A percentile compares a stretch with the other conserved stretches of the same genome.
These are phyloP conservation scores for Geotrichum restrictum DNA, from an alignment of 1,139 yeast species.

Conservation along the genomic window DNA sequence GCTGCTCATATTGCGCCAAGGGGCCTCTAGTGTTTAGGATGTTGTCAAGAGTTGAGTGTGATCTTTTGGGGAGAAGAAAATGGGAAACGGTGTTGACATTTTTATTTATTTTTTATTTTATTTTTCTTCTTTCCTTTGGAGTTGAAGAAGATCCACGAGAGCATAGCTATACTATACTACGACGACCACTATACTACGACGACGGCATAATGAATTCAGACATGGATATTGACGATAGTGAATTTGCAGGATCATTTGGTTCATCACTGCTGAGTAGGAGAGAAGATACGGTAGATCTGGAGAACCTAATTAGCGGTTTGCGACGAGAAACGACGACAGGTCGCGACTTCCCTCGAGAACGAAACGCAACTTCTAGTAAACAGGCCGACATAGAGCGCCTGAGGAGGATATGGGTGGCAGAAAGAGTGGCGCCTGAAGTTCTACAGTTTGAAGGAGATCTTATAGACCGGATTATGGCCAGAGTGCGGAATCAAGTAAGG, in stretches of 20 bases:
- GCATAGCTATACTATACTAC: no score
- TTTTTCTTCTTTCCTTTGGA: no score
- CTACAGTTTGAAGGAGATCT: conserved; percentile 64
- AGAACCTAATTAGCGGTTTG: conserved; percentile 10
- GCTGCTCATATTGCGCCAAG: conserved; percentile 24
- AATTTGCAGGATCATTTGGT: not conserved
- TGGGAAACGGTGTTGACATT: not conserved
- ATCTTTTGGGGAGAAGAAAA: not conserved
- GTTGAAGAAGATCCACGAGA: no score
- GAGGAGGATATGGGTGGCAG: conserved; percentile 73
- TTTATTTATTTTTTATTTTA: not conserved
- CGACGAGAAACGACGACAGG: conserved; percentile 5
- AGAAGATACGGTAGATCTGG: conserved; percentile 9
- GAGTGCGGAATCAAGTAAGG: conserved; percentile 54
- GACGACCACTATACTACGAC: no score
- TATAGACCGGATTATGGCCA: conserved; percentile 52
- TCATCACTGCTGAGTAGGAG: not conserved
- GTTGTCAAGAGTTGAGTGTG: not conserved
- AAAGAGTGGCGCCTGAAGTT: conserved; percentile 79
- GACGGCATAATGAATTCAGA: conserved; percentile 6
- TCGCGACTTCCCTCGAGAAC: not conserved
- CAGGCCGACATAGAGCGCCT: conserved; percentile 38
- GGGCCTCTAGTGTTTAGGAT: not conserved
- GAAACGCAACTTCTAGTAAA: not conserved
- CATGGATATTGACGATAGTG: conserved; percentile 13